A percentile compares a stretch with the other conserved stretches of the same genome.
These are phyloP conservation scores for Daldinia vernicosa DNA, from an alignment of 495 filamentous ascomycete genomes.

Conservation along the genomic window DNA sequence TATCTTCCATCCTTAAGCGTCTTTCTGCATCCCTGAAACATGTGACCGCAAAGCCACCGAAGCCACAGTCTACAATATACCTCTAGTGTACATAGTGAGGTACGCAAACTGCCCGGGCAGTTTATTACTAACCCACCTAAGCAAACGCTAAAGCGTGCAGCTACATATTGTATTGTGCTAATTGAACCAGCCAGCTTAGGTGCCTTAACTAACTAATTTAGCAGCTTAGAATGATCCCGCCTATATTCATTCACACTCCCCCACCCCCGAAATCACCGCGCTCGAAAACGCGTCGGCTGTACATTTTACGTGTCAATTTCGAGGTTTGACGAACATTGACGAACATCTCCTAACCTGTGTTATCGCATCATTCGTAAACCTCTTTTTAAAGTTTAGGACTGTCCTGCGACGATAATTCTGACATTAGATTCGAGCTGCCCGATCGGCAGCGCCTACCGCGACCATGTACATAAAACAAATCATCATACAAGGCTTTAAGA, in stretches of 20 bases:
- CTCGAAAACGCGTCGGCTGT: constrained; percentile 39
- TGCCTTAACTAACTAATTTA: background rate
- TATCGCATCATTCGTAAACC: constrained; percentile 21
- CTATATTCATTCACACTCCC: constrained; percentile 18
- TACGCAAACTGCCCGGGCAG: background rate
- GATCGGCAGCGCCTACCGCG: constrained; percentile 48
- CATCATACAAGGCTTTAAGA: constrained; percentile 99
- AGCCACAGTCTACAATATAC: constrained; percentile 1
- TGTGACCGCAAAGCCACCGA: constrained; percentile 10
- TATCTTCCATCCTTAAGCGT: background rate
- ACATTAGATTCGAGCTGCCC: constrained; percentile 44
- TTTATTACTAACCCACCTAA: constrained; percentile 13
- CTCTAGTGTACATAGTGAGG: too few species aligned
- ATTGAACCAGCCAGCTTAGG: background rate
- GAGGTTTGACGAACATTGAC: constrained; percentile 19
- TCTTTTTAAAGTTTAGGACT: constrained; percentile 6
- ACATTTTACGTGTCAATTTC: constrained; percentile 35
- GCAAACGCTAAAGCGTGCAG: constrained; percentile 1
- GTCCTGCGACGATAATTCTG: constrained; percentile 40
- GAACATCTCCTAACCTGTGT: constrained; percentile 11
- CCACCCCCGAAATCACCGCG: constrained; percentile 37
- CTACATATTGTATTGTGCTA: too few species aligned
- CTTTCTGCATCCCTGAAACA: constrained; percentile 2
- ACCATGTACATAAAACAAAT: constrained; percentile 99
- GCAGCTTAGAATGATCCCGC: constrained; percentile 1